phyloP scores from a whole-genome alignment of 345 rosid genomes.

The Clarkia xantiana region DNA sequence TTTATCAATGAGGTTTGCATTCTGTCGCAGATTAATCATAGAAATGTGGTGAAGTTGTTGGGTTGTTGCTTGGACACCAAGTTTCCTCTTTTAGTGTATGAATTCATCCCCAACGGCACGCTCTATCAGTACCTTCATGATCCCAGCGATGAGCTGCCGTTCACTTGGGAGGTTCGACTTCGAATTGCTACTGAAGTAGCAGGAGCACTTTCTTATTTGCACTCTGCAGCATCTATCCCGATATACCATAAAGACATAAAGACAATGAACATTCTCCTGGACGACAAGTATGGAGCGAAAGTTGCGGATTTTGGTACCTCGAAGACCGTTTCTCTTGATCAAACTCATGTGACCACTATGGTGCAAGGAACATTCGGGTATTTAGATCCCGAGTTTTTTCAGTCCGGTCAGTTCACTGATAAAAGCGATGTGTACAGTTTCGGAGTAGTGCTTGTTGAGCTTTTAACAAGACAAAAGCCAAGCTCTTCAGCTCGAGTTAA shows the following conservation, averaged over 20 bases:
- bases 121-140: not conserved
- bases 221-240: slow-evolving; percentile 6
- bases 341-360: slow-evolving; percentile 8
- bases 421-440: slow-evolving; percentile 13
- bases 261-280: slow-evolving; percentile 5
- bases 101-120: slow-evolving; percentile 4
- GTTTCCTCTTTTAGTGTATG: slow-evolving; percentile 1
- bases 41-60: slow-evolving; percentile 1
- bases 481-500: too few species aligned
- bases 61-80: slow-evolving; percentile 6
- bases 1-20: too few species aligned
- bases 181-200: slow-evolving; percentile 6
- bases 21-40: too few species aligned
- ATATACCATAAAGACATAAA: slow-evolving; percentile 9
- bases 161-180: not conserved
- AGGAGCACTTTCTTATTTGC: slow-evolving; percentile 6
- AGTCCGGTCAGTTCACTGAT: slow-evolving; percentile 8
- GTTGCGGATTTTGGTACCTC: slow-evolving; percentile 7
- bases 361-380: slow-evolving; percentile 7
- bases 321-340: slow-evolving; percentile 2
- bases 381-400: slow-evolving; percentile 9
- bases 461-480: too few species aligned
- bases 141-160: not conserved
- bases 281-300: slow-evolving; percentile 7
- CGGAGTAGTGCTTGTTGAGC: slow-evolving; percentile 7